Conservation (phyloP, 2,329 filamentous ascomycete genomes). For the Aspergillus fumigatiaffinis region DNA sequence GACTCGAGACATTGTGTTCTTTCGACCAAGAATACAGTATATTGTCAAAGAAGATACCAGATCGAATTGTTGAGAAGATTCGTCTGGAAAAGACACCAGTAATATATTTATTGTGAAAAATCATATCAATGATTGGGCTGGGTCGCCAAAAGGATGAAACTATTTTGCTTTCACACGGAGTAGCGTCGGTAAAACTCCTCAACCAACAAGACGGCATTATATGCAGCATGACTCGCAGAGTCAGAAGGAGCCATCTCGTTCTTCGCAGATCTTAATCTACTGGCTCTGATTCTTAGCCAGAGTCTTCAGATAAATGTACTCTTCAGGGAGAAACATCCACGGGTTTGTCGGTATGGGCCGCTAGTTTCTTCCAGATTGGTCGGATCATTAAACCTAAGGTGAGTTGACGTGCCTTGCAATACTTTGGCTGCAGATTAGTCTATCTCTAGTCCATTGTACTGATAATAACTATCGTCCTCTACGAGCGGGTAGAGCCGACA, state of each 20-base stretch:
- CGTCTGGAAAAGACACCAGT: no score
- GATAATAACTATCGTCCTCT: not conserved
- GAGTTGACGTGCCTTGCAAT: not conserved
- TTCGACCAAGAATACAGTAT: no score
- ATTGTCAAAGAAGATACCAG: not conserved
- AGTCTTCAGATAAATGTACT: not conserved
- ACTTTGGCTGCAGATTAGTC: not conserved
- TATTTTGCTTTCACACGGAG: no score
- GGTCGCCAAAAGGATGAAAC: no score
- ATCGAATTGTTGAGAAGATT: no score
- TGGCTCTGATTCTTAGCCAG: not conserved
- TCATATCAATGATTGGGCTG: no score
- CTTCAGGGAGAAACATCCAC: not conserved
- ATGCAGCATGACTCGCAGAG: not conserved
- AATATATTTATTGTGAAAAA: no score
- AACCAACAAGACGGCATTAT: not conserved
- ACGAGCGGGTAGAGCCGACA: slow-evolving; percentile 10
- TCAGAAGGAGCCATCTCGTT: no score
- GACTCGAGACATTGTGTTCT: no score
- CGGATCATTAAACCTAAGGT: not conserved
- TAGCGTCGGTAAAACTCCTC: no score
- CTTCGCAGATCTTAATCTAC: not conserved
- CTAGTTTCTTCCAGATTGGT: not conserved
- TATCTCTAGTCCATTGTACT: not conserved
- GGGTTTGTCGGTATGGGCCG: not conserved